Evolutionary conservation across 192 early-diverging fungal species (phyloP).

Genomic region (Haplosporangium gracile): DNA sequence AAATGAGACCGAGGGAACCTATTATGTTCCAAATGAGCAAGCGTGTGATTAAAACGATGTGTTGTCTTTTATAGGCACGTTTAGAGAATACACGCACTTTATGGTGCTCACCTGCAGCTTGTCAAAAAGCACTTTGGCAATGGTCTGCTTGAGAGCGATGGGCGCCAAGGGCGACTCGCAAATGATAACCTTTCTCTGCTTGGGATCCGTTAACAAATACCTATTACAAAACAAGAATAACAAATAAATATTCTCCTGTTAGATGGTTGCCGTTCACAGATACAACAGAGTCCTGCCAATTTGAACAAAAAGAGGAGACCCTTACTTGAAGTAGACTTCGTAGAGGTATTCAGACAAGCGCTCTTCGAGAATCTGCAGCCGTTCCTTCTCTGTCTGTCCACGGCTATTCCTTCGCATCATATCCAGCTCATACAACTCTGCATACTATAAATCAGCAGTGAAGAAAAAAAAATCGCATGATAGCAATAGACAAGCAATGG

Average conservation of each 20-base stretch:
- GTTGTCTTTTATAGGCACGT: not conserved
- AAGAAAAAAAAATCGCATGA: not conserved
- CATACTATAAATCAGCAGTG: conserved; percentile 23
- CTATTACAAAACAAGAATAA: conserved; percentile 47
- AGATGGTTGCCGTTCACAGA: not conserved
- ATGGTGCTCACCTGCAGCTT: conserved; percentile 71
- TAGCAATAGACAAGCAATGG: not conserved
- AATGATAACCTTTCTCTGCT: conserved; percentile 85
- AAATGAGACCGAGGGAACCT: conserved; percentile 86
- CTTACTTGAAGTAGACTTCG: conserved; percentile 66
- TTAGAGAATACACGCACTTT: not conserved
- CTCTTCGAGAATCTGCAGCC: conserved; percentile 59
- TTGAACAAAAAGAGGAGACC: not conserved
- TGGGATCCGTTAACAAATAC: conserved; percentile 85
- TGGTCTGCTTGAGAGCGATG: conserved; percentile 71
- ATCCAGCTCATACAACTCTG: conserved; percentile 63
- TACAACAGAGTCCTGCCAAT: not conserved
- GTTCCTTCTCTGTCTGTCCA: conserved; percentile 44
- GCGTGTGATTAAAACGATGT: not conserved
- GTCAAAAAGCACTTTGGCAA: conserved; percentile 81
- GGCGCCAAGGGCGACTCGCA: conserved; percentile 84
- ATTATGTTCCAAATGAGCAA: not conserved
- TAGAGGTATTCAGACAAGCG: conserved; percentile 61
- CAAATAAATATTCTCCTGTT: not conserved
- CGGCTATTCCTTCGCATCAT: conserved; percentile 53